phyloP scores from a whole-genome alignment of 169 alveolate species.

The Eimeria mitis region DNA sequence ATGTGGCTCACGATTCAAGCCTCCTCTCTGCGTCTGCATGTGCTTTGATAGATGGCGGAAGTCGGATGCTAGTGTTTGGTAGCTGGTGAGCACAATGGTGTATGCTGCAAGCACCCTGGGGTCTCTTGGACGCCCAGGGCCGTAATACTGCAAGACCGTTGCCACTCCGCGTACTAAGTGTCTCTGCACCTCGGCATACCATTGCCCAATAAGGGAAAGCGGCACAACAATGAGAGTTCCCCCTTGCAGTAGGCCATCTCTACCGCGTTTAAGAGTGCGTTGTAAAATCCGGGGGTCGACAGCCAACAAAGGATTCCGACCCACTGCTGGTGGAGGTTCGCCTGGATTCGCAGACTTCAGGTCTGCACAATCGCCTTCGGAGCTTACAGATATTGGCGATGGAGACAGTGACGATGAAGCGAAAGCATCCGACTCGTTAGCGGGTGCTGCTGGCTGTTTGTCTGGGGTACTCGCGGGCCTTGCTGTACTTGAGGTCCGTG shows the following conservation, averaged over 20 bases:
- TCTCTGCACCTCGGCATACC: conserved; percentile 88
- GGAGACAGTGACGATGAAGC: not conserved
- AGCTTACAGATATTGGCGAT: conserved; percentile 35
- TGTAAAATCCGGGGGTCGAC: conserved; percentile 34
- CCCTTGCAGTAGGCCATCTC: conserved; percentile 80
- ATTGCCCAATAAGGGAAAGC: conserved; percentile 87
- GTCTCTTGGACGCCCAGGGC: conserved; percentile 81
- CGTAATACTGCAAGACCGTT: conserved; percentile 85
- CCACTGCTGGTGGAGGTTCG: not conserved
- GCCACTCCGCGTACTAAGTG: conserved; percentile 86
- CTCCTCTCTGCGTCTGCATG: not conserved
- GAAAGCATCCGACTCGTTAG: not conserved
- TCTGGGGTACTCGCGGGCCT: not conserved
- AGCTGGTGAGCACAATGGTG: conserved; percentile 90
- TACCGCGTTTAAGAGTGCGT: conserved; percentile 32
- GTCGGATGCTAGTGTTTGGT: conserved; percentile 90
- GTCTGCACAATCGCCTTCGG: conserved; percentile 22
- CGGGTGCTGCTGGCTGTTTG: not conserved
- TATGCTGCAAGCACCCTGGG: conserved; percentile 84
- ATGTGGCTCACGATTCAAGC: not conserved
- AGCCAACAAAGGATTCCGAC: conserved; percentile 24
- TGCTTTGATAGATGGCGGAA: conserved; percentile 77
- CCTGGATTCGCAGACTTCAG: not conserved
- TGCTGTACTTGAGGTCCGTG: not conserved
- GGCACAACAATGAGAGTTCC: conserved; percentile 92